Percentiles rank a stretch among this genome's conserved stretches.
Conservation (phyloP, 805 yeast species). For the Lipomyces orientalis region DNA sequence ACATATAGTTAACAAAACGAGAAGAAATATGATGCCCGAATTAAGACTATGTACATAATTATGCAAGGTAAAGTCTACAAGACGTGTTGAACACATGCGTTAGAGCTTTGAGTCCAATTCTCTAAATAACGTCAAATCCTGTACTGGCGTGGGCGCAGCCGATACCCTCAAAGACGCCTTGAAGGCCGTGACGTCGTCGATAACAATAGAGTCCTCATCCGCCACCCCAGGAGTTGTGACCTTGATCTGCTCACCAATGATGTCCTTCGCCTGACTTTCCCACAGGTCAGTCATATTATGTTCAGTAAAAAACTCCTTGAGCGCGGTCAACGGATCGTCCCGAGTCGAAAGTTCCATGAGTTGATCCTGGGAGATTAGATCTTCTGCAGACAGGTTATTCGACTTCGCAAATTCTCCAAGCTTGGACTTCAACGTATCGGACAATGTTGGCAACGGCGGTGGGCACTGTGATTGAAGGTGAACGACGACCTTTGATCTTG, state of each 20-base stretch:
- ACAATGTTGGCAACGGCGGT: slow-evolving; percentile 31
- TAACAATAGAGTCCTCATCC: slow-evolving; percentile 38
- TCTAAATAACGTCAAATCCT: slow-evolving; percentile 24
- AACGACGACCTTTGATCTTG: slow-evolving; percentile 56
- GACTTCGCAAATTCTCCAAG: slow-evolving; percentile 26
- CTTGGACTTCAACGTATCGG: slow-evolving; percentile 14
- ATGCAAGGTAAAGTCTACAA: neutral
- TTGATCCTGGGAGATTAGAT: neutral
- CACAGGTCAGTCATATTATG: slow-evolving; percentile 14
- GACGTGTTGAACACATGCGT: neutral
- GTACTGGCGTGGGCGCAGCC: slow-evolving; percentile 63
- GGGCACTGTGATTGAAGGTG: slow-evolving; percentile 65
- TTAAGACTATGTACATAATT: neutral
- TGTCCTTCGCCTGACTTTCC: slow-evolving; percentile 21
- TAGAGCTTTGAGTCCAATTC: slow-evolving; percentile 33
- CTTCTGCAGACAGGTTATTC: slow-evolving; percentile 23
- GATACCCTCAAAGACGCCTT: slow-evolving; percentile 61
- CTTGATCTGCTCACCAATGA: slow-evolving; percentile 23
- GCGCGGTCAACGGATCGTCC: slow-evolving; percentile 13
- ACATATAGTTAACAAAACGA: too few species aligned
- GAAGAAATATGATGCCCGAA: too few species aligned
- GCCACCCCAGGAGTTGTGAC: slow-evolving; percentile 57
- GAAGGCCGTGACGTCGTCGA: slow-evolving; percentile 59
- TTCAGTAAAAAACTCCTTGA: slow-evolving; percentile 15
- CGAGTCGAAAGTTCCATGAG: slow-evolving; percentile 3